Base-by-base conservation (phyloP, 495 filamentous ascomycete genomes). In the Lepraria neglecta region DNA sequence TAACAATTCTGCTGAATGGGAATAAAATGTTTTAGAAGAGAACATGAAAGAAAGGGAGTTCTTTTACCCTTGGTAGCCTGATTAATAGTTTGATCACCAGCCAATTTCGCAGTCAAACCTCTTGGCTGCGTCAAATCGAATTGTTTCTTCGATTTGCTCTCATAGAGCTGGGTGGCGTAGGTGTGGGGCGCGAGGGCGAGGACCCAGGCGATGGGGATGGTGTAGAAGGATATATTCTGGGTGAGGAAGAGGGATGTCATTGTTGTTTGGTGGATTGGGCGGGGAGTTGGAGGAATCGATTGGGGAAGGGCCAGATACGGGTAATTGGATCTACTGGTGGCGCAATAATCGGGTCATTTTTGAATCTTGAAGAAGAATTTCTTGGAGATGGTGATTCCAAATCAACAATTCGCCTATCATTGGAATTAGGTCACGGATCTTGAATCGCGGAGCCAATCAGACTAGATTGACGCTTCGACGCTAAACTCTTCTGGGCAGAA, bases 181-280 rank as follows among this genome's bases (percentile, higher is more conserved):
- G 10, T 3, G 31, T 59, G 58, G 21, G 58, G 58, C 17, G 35
- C 14, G 2, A 59, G 44, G 38, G 58, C 35, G 45, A 59, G 58
- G 45, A 59, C 14, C 44, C 45, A 59, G 31, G 58, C 58, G 17
- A 28, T 2, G 45, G 58, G 58, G 31, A 59, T 51, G 10, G 53
- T 15, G 35, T 56, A 56, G 53, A 56, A 15, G 53, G 53, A 56
- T 11, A 56, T 15, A 3, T 42, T 42, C 24, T 19, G 33, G 33
- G 53, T 42, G 35, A 33, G 33, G 19, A 42, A 31, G 33, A 56
- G n/a, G 35, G 15, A 27, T 0, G 53, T 14, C 53, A 56, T 56
- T 38, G 3, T 56, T 43, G 9, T 17, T 4, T 33, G 19, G 0
- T 28, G 24, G 24, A 24, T 48, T 48, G 10, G 46, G 27, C 10